Evolutionary conservation across 2,329 filamentous ascomycete species (phyloP).

Genomic region (Lachnellula hyalina): DNA sequence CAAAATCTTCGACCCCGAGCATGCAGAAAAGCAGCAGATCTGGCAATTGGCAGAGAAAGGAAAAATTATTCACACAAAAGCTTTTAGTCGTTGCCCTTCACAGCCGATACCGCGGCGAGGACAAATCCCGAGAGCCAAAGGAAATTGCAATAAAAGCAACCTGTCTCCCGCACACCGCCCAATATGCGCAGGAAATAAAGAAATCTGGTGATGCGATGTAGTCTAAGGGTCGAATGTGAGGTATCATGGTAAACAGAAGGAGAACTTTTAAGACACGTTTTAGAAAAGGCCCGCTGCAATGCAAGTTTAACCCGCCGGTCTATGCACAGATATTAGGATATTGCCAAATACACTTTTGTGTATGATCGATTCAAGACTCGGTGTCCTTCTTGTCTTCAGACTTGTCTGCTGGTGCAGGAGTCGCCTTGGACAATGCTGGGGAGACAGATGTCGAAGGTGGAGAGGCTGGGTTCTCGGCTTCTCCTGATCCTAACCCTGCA

Average conservation of each 20-base stretch:
- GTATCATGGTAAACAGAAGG: constrained; percentile 40
- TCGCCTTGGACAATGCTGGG: constrained; percentile 59
- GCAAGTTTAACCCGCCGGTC: constrained; percentile 39
- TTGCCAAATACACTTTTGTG: constrained; percentile 34
- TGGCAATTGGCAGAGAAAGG: constrained; percentile 16
- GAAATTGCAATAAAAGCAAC: constrained; percentile 29
- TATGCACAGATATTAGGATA: constrained; percentile 42
- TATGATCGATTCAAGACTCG: constrained; percentile 33
- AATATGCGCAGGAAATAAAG: constrained; percentile 27
- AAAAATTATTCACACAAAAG: constrained; percentile 29
- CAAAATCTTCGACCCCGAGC: constrained; percentile 5
- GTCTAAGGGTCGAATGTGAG: constrained; percentile 34
- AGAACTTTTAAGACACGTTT: constrained; percentile 42
- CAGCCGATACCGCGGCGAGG: constrained; percentile 18
- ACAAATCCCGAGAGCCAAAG: constrained; percentile 26
- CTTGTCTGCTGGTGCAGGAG: constrained; percentile 42
- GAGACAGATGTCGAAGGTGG: constrained; percentile 65
- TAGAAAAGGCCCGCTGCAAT: constrained; percentile 36
- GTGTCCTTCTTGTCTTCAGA: constrained; percentile 46
- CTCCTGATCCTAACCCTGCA: constrained; percentile 43
- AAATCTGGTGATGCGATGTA: constrained; percentile 32
- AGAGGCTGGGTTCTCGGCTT: constrained; percentile 59
- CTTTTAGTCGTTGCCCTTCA: constrained; percentile 26
- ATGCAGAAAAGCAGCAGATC: constrained; percentile 11
- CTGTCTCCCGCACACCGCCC: constrained; percentile 29